Evolutionary conservation across 352 stramenopile genomes (phyloP).

Genomic region (Phytophthora podocarpi): DNA sequence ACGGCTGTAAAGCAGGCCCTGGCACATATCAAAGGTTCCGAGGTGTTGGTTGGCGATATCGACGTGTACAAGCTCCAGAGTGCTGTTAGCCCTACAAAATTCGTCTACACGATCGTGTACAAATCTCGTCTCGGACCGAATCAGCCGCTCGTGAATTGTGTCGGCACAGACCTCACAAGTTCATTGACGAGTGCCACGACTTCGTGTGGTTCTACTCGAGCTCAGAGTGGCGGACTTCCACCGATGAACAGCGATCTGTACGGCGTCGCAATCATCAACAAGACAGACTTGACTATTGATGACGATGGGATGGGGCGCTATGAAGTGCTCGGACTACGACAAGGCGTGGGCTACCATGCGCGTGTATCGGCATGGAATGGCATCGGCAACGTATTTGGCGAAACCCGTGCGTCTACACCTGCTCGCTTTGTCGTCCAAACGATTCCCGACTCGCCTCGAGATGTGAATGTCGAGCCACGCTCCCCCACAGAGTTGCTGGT

Average conservation of each 20-base stretch:
- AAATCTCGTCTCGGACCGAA: conserved; percentile 60
- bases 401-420: conserved; percentile 79
- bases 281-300: conserved; percentile 29
- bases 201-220: conserved; percentile 40
- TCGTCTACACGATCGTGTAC: conserved; percentile 76
- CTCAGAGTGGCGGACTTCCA: conserved; percentile 55
- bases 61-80: conserved; percentile 63
- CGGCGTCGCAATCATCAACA: conserved; percentile 56
- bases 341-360: conserved; percentile 81
- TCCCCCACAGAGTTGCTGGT: conserved; percentile 43
- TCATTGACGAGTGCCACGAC: conserved; percentile 37
- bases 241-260: conserved; percentile 82
- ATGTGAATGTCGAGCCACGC: conserved; percentile 49
- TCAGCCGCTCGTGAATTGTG: conserved; percentile 58
- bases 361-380: conserved; percentile 94
- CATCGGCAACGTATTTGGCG: conserved; percentile 86
- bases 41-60: conserved; percentile 37
- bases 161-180: conserved; percentile 50
- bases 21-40: conserved; percentile 43
- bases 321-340: conserved; percentile 32
- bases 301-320: conserved; percentile 32
- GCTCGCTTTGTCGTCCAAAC: conserved; percentile 52
- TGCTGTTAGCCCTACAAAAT: conserved; percentile 35
- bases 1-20: conserved; percentile 58
- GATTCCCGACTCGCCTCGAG: conserved; percentile 45